phyloP scores from a whole-genome alignment of 495 filamentous ascomycete genomes.

The Aspergillus saccharolyticus region DNA sequence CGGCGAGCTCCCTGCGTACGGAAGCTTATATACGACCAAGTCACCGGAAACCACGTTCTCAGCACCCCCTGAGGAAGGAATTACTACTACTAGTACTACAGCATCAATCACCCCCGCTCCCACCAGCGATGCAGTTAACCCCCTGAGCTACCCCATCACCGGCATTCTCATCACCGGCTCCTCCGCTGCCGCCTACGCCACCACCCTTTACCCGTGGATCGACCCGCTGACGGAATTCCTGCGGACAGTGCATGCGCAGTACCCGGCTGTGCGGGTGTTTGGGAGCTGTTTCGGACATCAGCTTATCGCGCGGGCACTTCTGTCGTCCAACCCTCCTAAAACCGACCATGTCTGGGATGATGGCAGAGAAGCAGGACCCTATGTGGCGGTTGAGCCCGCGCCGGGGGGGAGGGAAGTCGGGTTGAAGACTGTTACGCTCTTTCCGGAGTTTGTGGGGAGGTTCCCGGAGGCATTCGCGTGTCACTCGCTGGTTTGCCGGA shows the following conservation, averaged over 20 bases:
- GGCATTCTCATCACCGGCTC: slow-evolving; percentile 41
- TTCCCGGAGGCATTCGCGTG: slow-evolving; percentile 14
- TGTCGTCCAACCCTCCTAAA: too few species aligned
- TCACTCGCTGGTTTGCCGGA: too few species aligned
- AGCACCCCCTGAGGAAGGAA: too few species aligned
- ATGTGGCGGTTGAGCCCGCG: slow-evolving; percentile 23
- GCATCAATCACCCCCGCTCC: background rate
- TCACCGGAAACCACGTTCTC: slow-evolving; percentile 22
- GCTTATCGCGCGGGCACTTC: slow-evolving; percentile 37
- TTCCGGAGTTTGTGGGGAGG: slow-evolving; percentile 22
- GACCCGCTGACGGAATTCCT: slow-evolving; percentile 25
- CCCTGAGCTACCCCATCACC: slow-evolving; percentile 24
- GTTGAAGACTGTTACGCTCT: slow-evolving; percentile 30
- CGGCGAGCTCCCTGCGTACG: slow-evolving; percentile 26
- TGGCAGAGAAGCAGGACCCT: background rate
- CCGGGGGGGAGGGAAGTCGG: slow-evolving; percentile 36
- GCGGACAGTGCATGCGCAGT: slow-evolving; percentile 28
- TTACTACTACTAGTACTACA: too few species aligned
- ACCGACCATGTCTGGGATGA: too few species aligned
- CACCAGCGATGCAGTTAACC: slow-evolving; percentile 6
- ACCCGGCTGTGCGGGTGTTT: slow-evolving; percentile 42
- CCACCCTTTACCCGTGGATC: slow-evolving; percentile 34
- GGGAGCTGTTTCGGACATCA: slow-evolving; percentile 50
- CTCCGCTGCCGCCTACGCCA: slow-evolving; percentile 31
- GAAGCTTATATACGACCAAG: too few species aligned